Conservation (phyloP, 208 protist genomes). For the Vickermania spadyakhi region DNA sequence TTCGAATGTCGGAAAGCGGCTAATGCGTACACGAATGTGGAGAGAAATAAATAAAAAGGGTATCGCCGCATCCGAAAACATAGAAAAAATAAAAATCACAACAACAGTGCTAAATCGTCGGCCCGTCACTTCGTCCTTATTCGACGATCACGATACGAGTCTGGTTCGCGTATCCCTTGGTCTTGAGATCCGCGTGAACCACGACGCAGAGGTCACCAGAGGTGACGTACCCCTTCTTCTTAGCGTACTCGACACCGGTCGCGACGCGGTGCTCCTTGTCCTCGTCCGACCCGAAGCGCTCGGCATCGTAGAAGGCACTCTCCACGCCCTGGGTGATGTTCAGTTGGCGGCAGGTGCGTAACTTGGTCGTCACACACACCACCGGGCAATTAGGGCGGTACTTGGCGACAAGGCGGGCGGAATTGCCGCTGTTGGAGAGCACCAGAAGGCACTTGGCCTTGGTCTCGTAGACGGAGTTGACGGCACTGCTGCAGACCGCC, state of each 20-base stretch:
- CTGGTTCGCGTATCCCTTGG: constrained; percentile 86
- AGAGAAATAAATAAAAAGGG: too few species aligned
- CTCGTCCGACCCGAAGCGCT: constrained; percentile 45
- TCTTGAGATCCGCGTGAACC: constrained; percentile 74
- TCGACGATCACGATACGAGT: constrained; percentile 58
- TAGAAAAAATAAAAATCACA: too few species aligned
- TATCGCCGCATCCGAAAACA: too few species aligned
- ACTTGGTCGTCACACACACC: constrained; percentile 85
- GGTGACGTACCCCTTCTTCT: constrained; percentile 39
- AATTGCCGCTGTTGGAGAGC: constrained; percentile 89
- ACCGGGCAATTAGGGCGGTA: constrained; percentile 94
- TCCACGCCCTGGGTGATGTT: constrained; percentile 72
- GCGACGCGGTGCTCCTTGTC: constrained; percentile 69
- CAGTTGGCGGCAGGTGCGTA: constrained; percentile 80
- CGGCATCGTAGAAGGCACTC: constrained; percentile 66
- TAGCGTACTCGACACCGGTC: constrained; percentile 45
- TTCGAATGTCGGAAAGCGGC: too few species aligned
- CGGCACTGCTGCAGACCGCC: constrained; percentile 90
- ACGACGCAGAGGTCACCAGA: constrained; percentile 65
- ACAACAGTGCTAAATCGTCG: too few species aligned
- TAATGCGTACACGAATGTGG: too few species aligned
- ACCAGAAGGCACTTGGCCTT: constrained; percentile 86
- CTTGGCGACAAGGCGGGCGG: constrained; percentile 93
- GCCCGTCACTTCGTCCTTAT: constrained; percentile 10
- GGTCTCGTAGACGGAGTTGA: constrained; percentile 92